phyloP scores from a whole-genome alignment of 805 yeast genomes.

The Saccharomycopsis sp. region DNA sequence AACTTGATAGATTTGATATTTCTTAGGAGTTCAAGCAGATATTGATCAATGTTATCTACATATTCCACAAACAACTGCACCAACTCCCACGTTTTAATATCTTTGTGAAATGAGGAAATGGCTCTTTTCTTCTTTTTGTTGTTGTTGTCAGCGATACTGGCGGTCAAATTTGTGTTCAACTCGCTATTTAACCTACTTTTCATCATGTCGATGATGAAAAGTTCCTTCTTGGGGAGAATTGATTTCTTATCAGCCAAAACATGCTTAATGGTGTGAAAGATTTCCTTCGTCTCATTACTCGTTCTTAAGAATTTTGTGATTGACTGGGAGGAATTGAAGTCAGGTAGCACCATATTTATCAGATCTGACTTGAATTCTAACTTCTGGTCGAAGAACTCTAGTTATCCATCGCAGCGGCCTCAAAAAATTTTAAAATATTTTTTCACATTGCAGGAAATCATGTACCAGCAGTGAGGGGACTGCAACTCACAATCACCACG shows the following conservation, averaged over 20 bases:
- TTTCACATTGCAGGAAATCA: too few relatives aligned
- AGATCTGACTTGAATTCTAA: too few relatives aligned
- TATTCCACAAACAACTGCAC: neutral
- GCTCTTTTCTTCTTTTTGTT: constrained; percentile 2
- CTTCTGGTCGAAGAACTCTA: too few relatives aligned
- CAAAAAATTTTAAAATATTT: too few relatives aligned
- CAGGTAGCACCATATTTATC: constrained; percentile 1
- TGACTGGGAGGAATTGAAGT: constrained; percentile 8
- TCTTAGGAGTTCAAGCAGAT: neutral
- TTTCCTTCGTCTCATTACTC: constrained; percentile 1
- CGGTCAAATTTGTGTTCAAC: neutral
- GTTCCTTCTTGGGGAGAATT: constrained; percentile 11
- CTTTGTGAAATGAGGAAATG: constrained; percentile 5
- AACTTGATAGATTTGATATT: constrained; percentile 11
- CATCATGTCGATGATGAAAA: constrained; percentile 12
- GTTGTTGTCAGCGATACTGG: neutral
- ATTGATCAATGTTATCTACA: too few relatives aligned
- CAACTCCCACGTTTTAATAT: constrained; percentile 8
- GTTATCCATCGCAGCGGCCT: too few relatives aligned
- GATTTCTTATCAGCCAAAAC: constrained; percentile 8
- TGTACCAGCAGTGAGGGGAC: too few relatives aligned
- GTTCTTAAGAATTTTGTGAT: constrained; percentile 18
- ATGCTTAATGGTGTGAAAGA: neutral
- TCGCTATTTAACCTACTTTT: constrained; percentile 9
- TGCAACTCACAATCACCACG: too few relatives aligned